A percentile compares a stretch with the other conserved stretches of the same genome.
These are phyloP conservation scores for Chimonanthus salicifolius DNA, from an alignment of 164 flowering plant species.

Conservation along the genomic window DNA sequence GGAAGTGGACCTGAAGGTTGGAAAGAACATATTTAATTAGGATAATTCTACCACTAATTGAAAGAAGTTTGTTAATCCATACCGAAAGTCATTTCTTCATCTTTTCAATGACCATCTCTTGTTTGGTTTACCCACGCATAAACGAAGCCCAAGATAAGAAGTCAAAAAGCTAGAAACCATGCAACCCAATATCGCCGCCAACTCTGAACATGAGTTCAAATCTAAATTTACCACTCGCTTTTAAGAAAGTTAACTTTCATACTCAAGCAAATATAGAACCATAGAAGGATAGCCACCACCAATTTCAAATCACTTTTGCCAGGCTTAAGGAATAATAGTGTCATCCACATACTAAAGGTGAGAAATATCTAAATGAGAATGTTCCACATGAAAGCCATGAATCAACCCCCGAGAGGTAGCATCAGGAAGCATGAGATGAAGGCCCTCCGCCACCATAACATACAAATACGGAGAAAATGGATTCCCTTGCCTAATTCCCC, in stretches of 20 bases:
- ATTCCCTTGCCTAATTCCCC: not conserved
- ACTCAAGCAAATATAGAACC: not conserved
- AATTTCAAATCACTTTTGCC: too few species aligned
- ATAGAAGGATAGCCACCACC: not conserved
- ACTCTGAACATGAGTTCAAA: too few species aligned
- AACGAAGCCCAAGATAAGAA: not conserved
- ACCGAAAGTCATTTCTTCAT: not conserved
- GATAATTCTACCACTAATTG: not conserved
- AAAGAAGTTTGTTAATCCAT: not conserved
- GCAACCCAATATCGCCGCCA: not conserved
- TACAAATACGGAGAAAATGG: not conserved
- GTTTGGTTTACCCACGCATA: not conserved
- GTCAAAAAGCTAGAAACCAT: too few species aligned
- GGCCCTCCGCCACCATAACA: not conserved
- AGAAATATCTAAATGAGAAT: not conserved
- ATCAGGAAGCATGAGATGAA: not conserved
- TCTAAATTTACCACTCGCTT: not conserved
- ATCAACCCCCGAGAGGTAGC: not conserved
- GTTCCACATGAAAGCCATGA: not conserved
- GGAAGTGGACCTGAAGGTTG: not conserved
- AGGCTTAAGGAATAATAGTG: not conserved
- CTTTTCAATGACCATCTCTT: not conserved
- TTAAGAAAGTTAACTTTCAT: too few species aligned
- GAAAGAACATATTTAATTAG: not conserved
- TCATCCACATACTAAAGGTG: not conserved